Percentiles rank a stretch among this genome's conserved stretches.
These are phyloP conservation scores for Aspergillus baeticus DNA, from an alignment of 495 filamentous ascomycete genomes.

Conservation along the genomic window DNA sequence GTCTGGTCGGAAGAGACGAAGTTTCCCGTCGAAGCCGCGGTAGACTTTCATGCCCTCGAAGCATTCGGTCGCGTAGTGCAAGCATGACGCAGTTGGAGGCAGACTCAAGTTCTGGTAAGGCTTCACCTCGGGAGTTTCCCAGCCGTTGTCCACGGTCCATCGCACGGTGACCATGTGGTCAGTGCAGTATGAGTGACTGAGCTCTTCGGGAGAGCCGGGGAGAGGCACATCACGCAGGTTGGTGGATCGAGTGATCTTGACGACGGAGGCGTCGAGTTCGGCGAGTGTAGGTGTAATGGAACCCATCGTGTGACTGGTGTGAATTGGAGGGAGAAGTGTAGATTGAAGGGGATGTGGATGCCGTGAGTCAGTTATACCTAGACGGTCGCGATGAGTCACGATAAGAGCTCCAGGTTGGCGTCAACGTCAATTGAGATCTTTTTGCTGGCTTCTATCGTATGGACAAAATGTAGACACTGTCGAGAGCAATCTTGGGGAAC, in stretches of 20 bases:
- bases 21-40: slow-evolving; percentile 27
- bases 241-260: slow-evolving; percentile 66
- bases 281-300: slow-evolving; percentile 32
- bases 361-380: background rate
- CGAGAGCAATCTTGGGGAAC: background rate
- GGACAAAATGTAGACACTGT: background rate
- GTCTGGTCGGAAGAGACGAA: slow-evolving; percentile 84
- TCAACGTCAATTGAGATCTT: background rate
- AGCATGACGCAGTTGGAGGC: slow-evolving; percentile 72
- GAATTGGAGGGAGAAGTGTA: background rate
- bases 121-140: slow-evolving; percentile 73
- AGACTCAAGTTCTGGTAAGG: slow-evolving; percentile 79
- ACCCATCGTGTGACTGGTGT: slow-evolving; percentile 29
- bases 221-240: slow-evolving; percentile 67
- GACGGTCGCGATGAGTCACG: slow-evolving; percentile 13
- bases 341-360: background rate
- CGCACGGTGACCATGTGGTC: slow-evolving; percentile 85
- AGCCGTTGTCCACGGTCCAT: slow-evolving; percentile 69
- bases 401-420: background rate
- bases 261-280: slow-evolving; percentile 70
- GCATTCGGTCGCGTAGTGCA: slow-evolving; percentile 27
- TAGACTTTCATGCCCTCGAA: slow-evolving; percentile 29
- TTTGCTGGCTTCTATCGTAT: background rate
- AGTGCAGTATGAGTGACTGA: slow-evolving; percentile 63
- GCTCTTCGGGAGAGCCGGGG: slow-evolving; percentile 51